A percentile compares a stretch with the other conserved stretches of the same genome.
phyloP scores from a whole-genome alignment of 2,329 filamentous ascomycete species.

The Apiospora kogelbergensis region DNA sequence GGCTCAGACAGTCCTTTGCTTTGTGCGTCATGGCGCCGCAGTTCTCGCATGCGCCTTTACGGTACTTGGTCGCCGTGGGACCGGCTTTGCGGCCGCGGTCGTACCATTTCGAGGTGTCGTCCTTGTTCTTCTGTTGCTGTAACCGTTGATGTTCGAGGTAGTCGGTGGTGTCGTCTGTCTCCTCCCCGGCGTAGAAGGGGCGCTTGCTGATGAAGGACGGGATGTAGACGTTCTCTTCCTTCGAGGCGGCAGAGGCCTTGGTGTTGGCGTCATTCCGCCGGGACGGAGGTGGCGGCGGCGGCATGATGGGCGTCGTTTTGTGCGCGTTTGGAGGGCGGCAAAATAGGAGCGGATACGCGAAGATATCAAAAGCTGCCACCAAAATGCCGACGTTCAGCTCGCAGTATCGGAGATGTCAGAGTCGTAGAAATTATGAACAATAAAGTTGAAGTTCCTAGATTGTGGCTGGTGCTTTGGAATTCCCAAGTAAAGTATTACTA shows the following conservation, averaged over 20 bases:
- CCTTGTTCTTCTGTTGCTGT: conserved; percentile 62
- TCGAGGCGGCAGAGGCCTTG: conserved; percentile 49
- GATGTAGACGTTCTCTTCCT: conserved; percentile 98
- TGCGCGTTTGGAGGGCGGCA: too few relatives aligned
- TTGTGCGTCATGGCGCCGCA: conserved; percentile 97
- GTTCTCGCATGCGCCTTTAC: conserved; percentile 98
- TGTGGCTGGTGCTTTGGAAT: not conserved
- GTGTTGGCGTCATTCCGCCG: conserved; percentile 30
- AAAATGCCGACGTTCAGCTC: not conserved
- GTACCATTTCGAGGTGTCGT: conserved; percentile 80
- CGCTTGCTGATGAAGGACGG: conserved; percentile 97
- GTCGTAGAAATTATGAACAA: not conserved
- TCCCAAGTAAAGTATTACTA: not conserved
- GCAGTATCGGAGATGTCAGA: not conserved
- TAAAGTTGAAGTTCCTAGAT: not conserved
- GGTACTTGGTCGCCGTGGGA: conserved; percentile 90
- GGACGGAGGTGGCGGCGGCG: conserved; percentile 37
- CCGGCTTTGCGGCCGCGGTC: conserved; percentile 82
- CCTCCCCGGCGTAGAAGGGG: conserved; percentile 87
- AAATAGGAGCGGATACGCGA: not conserved
- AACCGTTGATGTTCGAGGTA: conserved; percentile 97
- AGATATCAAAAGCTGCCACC: not conserved
- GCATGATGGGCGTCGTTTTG: conserved; percentile 31
- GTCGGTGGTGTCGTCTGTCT: conserved; percentile 73
- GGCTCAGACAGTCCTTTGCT: conserved; percentile 86